Conservation (phyloP, 2,329 filamentous ascomycete genomes). For the Aspergillus hortae region DNA sequence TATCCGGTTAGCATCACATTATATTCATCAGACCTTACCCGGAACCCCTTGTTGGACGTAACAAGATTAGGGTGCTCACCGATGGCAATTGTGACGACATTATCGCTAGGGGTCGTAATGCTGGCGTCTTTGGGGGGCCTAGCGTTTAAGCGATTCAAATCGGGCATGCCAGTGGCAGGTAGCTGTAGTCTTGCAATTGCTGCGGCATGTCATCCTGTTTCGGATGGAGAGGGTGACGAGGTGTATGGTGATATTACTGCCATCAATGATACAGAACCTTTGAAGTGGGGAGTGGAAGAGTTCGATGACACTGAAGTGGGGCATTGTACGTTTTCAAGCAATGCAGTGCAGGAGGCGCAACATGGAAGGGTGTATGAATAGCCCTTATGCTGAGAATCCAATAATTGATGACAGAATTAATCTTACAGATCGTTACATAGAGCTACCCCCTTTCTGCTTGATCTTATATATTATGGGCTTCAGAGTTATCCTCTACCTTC, state of each 20-base stretch:
- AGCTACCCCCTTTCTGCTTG: too few relatives aligned
- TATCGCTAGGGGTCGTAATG: not conserved
- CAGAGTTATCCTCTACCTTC: too few relatives aligned
- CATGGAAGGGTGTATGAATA: not conserved
- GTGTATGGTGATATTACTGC: not conserved
- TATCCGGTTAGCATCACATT: constrained; percentile 40
- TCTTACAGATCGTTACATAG: too few relatives aligned
- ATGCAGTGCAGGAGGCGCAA: not conserved
- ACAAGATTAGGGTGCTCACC: not conserved
- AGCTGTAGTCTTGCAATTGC: not conserved
- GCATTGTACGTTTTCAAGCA: not conserved
- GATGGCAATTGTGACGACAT: not conserved
- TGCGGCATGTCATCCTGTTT: not conserved
- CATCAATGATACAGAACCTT: not conserved
- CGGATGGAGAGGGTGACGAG: not conserved
- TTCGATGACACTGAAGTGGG: not conserved
- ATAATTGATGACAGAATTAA: too few relatives aligned
- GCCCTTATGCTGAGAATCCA: too few relatives aligned
- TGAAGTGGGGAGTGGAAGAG: not conserved
- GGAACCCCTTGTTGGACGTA: not conserved
- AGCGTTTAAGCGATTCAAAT: constrained; percentile 14
- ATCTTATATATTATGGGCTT: too few relatives aligned
- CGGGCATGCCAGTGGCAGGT: constrained; percentile 1
- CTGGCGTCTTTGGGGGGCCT: constrained; percentile 8
- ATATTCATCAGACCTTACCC: not conserved